Evolutionary conservation across 805 yeast genomes (phyloP).

Genomic region (Starmera quercuum): DNA sequence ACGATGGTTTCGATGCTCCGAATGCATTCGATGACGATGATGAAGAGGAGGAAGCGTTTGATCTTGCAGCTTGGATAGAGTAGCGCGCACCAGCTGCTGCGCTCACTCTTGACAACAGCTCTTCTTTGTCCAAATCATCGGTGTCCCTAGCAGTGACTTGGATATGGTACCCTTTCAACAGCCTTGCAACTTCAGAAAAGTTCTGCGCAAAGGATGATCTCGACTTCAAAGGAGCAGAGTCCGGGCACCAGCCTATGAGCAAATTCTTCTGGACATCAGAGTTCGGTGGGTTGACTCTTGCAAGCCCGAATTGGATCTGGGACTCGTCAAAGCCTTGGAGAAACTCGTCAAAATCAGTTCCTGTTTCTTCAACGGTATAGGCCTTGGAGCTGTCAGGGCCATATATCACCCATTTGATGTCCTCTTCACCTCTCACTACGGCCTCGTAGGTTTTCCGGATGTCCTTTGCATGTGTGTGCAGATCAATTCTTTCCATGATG

Average conservation of each 20-base stretch:
- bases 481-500: constrained; percentile 38
- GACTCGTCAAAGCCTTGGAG: constrained; percentile 79
- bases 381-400: constrained; percentile 55
- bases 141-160: constrained; percentile 94
- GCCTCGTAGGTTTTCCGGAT: constrained; percentile 70
- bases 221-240: constrained; percentile 77
- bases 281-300: constrained; percentile 84
- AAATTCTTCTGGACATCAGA: constrained; percentile 81
- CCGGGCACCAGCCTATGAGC: constrained; percentile 95
- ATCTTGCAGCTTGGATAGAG: constrained; percentile 45
- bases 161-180: constrained; percentile 81
- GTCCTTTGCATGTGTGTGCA: constrained; percentile 63
- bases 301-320: constrained; percentile 83
- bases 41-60: constrained; percentile 22
- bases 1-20: too few relatives aligned
- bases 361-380: constrained; percentile 38
- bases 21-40: constrained; percentile 15
- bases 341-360: constrained; percentile 66
- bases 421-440: constrained; percentile 71
- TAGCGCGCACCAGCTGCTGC: constrained; percentile 97
- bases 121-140: constrained; percentile 80
- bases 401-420: constrained; percentile 69
- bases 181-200: constrained; percentile 65
- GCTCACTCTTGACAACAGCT: constrained; percentile 66
- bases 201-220: constrained; percentile 72